phyloP scores from a whole-genome alignment of 306 rosid species.

The Chamaecrista fasciculata region DNA sequence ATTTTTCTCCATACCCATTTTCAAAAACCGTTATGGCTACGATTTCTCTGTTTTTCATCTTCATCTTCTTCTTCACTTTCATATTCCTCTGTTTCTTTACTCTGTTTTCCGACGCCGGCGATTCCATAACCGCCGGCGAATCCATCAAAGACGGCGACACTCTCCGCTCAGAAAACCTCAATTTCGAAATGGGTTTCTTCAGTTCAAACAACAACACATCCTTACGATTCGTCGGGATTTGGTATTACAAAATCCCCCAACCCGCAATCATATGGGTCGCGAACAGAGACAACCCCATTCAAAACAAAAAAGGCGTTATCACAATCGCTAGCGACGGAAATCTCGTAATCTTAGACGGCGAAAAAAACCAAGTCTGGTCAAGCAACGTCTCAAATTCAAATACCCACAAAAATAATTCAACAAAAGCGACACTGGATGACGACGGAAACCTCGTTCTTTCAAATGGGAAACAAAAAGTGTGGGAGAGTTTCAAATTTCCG shows the following conservation, averaged over 20 bases:
- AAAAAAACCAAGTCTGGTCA: slow-evolving; percentile 38
- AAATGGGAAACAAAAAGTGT: not conserved
- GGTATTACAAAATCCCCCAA: slow-evolving; percentile 40
- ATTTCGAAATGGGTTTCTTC: slow-evolving; percentile 60
- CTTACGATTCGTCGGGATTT: slow-evolving; percentile 55
- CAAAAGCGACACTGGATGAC: slow-evolving; percentile 28
- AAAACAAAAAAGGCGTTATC: slow-evolving; percentile 36
- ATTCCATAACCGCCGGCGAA: slow-evolving; percentile 29
- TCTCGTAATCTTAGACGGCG: slow-evolving; percentile 42
- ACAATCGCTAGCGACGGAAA: slow-evolving; percentile 41
- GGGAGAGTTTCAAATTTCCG: slow-evolving; percentile 62
- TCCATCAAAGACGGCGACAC: slow-evolving; percentile 34
- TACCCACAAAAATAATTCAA: not conserved
- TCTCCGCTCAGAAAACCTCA: slow-evolving; percentile 31
- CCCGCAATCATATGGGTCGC: slow-evolving; percentile 52
- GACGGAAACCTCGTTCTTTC: slow-evolving; percentile 50
- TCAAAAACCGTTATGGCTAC: not conserved
- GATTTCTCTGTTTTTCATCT: not conserved
- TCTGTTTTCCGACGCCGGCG: slow-evolving; percentile 47
- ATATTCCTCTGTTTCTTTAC: slow-evolving; percentile 32
- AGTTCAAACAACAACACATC: slow-evolving; percentile 36
- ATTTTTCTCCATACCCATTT: not conserved
- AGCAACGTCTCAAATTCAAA: slow-evolving; percentile 28
- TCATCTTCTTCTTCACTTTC: slow-evolving; percentile 4
- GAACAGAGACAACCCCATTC: slow-evolving; percentile 51